These are phyloP conservation scores for Casuarina equisetifolia DNA, from an alignment of 306 rosid species.

Conservation along the genomic window DNA sequence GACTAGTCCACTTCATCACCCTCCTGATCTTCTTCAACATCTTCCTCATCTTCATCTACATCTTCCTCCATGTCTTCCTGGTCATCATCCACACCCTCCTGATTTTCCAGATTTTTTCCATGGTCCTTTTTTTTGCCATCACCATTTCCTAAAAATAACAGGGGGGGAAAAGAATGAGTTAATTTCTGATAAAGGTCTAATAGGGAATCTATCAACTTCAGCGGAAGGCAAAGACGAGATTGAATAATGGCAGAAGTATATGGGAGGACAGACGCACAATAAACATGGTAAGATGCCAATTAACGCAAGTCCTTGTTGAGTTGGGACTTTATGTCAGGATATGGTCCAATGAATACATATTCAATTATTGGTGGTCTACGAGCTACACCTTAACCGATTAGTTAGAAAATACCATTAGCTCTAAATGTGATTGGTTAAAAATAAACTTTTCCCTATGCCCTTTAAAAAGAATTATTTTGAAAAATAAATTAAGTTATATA, in stretches of 20 bases:
- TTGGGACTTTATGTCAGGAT: too few species aligned
- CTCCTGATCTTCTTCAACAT: constrained; percentile 30
- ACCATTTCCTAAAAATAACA: constrained; percentile 33
- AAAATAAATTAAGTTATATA: too few species aligned
- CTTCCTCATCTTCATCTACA: constrained; percentile 5
- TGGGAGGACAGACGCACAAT: background rate
- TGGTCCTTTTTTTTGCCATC: constrained; percentile 48
- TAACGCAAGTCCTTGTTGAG: background rate
- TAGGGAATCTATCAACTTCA: background rate
- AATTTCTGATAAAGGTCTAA: background rate
- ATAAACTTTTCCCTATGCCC: too few species aligned
- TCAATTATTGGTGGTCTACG: too few species aligned
- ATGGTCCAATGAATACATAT: too few species aligned
- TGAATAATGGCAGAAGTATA: background rate
- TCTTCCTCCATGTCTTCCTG: constrained; percentile 26
- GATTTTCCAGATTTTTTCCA: constrained; percentile 23
- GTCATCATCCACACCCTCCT: constrained; percentile 20
- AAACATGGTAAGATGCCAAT: background rate
- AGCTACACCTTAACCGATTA: too few species aligned
- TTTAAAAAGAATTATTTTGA: too few species aligned
- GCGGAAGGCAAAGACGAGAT: background rate
- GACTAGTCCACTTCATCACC: constrained; percentile 29
- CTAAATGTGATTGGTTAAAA: too few species aligned
- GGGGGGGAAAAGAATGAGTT: background rate
- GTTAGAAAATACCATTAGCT: too few species aligned